Conservation (phyloP, 2,329 filamentous ascomycete species). For the Ophioceras dolichostomum region DNA sequence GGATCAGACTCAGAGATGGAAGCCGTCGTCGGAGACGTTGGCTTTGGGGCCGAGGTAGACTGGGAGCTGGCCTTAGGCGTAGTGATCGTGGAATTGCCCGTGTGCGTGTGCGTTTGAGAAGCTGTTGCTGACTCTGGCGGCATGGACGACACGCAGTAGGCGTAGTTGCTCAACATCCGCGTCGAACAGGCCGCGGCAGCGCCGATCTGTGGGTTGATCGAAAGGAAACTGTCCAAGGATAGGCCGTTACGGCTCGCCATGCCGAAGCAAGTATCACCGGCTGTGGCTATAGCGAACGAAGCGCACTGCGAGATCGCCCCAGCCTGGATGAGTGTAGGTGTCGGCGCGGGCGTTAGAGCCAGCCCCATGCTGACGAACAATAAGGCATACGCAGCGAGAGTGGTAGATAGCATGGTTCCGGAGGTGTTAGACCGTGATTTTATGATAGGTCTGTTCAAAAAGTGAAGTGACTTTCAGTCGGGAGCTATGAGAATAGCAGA, state of each 20-base stretch:
- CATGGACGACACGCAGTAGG: slow-evolving; percentile 1
- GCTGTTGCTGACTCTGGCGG: too few relatives aligned
- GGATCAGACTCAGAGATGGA: too few relatives aligned
- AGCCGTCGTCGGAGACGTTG: too few relatives aligned
- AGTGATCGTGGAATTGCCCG: too few relatives aligned
- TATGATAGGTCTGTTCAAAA: background rate
- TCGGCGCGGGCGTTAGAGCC: background rate
- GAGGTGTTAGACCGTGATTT: too few relatives aligned
- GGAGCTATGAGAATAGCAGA: background rate
- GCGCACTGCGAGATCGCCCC: background rate
- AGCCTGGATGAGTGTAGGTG: background rate
- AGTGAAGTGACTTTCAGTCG: background rate
- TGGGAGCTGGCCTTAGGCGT: too few relatives aligned
- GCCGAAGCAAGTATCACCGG: background rate
- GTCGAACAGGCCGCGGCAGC: background rate
- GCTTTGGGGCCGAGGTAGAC: too few relatives aligned
- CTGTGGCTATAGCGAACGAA: background rate
- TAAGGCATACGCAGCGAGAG: too few relatives aligned
- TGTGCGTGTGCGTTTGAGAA: too few relatives aligned
- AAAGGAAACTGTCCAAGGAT: background rate
- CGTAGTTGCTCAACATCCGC: background rate
- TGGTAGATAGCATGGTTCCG: background rate
- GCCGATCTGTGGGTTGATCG: slow-evolving; percentile 1
- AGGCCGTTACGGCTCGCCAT: background rate
- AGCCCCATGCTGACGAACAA: background rate